Conservation (phyloP, 164 flowering plant species). For the Pachysandra terminalis region DNA sequence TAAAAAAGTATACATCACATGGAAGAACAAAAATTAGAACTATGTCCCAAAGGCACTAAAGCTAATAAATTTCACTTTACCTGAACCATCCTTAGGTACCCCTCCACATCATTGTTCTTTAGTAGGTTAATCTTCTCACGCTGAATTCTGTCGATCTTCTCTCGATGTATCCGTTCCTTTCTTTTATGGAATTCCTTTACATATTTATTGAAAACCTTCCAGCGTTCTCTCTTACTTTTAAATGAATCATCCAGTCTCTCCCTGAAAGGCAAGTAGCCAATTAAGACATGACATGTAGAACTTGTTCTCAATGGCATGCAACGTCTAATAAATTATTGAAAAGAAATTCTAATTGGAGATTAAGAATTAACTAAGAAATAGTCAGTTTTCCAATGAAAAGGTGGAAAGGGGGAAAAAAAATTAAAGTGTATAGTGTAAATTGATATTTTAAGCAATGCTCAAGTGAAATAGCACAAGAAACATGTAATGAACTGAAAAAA, state of each 20-base stretch:
- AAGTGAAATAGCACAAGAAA: not conserved
- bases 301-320: not conserved
- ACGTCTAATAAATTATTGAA: not conserved
- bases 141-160: conserved; percentile 96
- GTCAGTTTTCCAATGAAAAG: not conserved
- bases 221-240: conserved; percentile 85
- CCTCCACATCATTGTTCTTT: conserved; percentile 98
- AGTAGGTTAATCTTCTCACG: conserved; percentile 95
- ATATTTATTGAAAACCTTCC: conserved; percentile 86
- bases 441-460: not conserved
- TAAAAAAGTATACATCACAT: not conserved
- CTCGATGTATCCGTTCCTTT: conserved; percentile 90
- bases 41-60: not conserved
- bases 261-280: conserved; percentile 35
- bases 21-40: not conserved
- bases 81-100: conserved; percentile 99
- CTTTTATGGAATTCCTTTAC: conserved; percentile 94
- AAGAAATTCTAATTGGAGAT: not conserved
- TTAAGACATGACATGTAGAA: conserved; percentile 7
- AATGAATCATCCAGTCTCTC: conserved; percentile 87
- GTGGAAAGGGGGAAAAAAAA: too few species aligned
- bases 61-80: conserved; percentile 27
- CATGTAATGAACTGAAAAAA: not conserved
- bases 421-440: too few species aligned
- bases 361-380: not conserved